Evolutionary conservation across 352 stramenopile species (phyloP), one percentile per base, ranked within the genome.

Genomic region (Poterioochromonas sp.): DNA sequence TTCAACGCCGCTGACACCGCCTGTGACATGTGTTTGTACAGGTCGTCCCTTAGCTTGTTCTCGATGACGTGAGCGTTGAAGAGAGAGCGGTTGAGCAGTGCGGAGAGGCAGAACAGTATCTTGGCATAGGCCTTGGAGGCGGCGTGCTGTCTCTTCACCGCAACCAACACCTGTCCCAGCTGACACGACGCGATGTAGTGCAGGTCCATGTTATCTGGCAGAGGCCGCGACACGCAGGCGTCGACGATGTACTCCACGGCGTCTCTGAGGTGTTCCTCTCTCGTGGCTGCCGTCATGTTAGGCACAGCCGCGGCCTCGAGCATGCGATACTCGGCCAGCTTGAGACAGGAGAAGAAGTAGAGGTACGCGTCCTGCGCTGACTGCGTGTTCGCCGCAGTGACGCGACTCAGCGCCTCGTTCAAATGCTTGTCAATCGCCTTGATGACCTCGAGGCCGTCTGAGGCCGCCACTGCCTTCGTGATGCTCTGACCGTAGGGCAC

Each of bases 261-360:
- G 39, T 71, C 62, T 3, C 5, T 29, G 2, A 71, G 32, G 34
- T 44, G 32, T 5, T 41, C 32, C 41, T 44, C 15, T 26, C 62
- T 12, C 15, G 39, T 29, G 8, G 12, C 15, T 15, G n/a, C 62
- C 32, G 11, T 44, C 15, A 71, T 12, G 1, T 5, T 43, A 8
- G 12, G 12, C 29, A 8, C 58, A 35, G 12, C 39, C 3, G 62
- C 62, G 2, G 18, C 62, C 32, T 71, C 8, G 2, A 71, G 32
- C 62, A 71, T 71, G 62, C 62, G 62, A 43, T 71, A 71, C 32
- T 71, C 62, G 18, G 62, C 62, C 12, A 71, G 15, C 32, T 71
- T 71, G 2, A 71, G 26, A 15, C 29, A 47, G 2, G 62, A 41
- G 62, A 43, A 71, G 32, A 44, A 71, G 34, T 44, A 71, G 8